A percentile compares a stretch with the other conserved stretches of the same genome.
phyloP scores from a whole-genome alignment of 1,139 yeast species.

The Debaryomyces singareniensis region DNA sequence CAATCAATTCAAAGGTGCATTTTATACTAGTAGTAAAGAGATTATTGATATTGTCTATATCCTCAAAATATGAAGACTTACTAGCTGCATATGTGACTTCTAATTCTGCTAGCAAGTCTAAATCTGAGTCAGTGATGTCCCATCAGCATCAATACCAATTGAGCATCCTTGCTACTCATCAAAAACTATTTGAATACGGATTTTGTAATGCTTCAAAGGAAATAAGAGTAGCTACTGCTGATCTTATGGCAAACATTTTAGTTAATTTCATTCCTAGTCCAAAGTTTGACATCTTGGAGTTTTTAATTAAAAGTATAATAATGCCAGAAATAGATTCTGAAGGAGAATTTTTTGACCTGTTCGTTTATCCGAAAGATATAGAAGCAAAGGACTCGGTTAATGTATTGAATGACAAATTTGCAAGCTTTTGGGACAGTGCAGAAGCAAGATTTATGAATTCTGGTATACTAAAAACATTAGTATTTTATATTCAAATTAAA shows the following conservation, averaged over 20 bases:
- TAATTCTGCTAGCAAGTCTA: constrained; percentile 30
- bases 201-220: constrained; percentile 29
- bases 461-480: constrained; percentile 28
- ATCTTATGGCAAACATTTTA: constrained; percentile 28
- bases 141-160: constrained; percentile 36
- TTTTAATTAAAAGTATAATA: constrained; percentile 16
- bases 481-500: constrained; percentile 36
- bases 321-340: background rate
- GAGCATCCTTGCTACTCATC: constrained; percentile 23
- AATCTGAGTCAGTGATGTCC: constrained; percentile 38
- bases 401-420: constrained; percentile 22
- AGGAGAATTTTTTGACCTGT: no score
- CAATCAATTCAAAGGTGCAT: constrained; percentile 25
- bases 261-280: constrained; percentile 36
- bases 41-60: constrained; percentile 24
- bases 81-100: constrained; percentile 32
- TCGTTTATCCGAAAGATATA: background rate
- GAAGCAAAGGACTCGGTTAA: constrained; percentile 18
- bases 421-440: constrained; percentile 15
- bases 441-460: constrained; percentile 21
- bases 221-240: constrained; percentile 33
- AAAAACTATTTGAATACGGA: constrained; percentile 24
- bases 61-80: constrained; percentile 34
- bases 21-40: constrained; percentile 29
- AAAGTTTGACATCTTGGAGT: constrained; percentile 30